Percentiles rank a stretch among this genome's conserved stretches.
phyloP scores from a whole-genome alignment of 106 monocot species.

The Agapanthus africanus region DNA sequence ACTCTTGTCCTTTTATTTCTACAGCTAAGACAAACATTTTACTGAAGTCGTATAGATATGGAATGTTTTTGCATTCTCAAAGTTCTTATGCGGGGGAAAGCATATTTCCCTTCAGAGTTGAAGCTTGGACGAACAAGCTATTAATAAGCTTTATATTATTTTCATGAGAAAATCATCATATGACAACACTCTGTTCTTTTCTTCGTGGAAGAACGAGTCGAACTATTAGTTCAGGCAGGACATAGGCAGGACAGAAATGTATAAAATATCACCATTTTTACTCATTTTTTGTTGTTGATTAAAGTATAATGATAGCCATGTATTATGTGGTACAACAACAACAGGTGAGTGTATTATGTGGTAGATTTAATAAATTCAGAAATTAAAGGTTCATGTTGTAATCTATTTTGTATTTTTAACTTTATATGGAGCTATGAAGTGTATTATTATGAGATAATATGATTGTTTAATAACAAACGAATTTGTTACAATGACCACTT shows the following conservation, averaged over 20 bases:
- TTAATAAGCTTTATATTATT: background rate
- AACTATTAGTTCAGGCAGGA: background rate
- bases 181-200: background rate
- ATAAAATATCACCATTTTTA: background rate
- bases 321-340: no score
- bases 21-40: no score
- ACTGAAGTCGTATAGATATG: no score
- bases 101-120: no score
- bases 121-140: background rate
- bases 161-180: background rate
- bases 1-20: no score
- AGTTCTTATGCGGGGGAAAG: no score
- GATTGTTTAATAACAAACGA: background rate
- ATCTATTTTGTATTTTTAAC: background rate
- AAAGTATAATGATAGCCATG: background rate
- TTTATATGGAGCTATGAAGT: background rate
- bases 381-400: background rate
- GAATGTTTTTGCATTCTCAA: no score
- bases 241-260: background rate
- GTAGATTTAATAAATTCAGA: background rate
- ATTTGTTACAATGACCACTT: background rate
- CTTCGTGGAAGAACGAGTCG: background rate
- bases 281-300: background rate
- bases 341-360: no score
- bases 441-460: background rate